Evolutionary conservation across 106 monocot species (phyloP).

Genomic region (Cymbidium sinense): DNA sequence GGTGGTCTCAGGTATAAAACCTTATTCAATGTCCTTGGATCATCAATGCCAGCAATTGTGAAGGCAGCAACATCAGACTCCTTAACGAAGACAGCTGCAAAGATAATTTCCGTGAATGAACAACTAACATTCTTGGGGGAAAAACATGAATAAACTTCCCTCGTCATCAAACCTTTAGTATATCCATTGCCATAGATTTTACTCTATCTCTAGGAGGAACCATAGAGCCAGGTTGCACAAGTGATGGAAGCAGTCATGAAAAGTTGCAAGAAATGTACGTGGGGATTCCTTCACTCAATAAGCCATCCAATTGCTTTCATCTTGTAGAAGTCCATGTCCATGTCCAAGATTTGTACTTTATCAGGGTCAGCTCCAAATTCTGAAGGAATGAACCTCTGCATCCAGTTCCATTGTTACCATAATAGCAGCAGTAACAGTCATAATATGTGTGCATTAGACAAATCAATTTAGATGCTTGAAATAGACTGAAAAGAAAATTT

Average conservation of each 20-base stretch:
- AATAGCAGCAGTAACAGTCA: neutral
- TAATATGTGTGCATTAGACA: neutral
- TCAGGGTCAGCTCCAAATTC: constrained; percentile 73
- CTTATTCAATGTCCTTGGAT: too few relatives aligned
- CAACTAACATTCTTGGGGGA: neutral
- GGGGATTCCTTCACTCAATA: constrained; percentile 59
- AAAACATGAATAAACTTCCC: neutral
- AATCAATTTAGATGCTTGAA: neutral
- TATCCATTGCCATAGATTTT: constrained; percentile 57
- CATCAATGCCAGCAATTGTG: too few relatives aligned
- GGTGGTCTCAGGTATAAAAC: too few relatives aligned
- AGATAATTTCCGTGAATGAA: neutral
- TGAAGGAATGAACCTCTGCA: constrained; percentile 73
- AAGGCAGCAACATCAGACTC: constrained; percentile 62
- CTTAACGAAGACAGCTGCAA: constrained; percentile 59
- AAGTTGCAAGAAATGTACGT: constrained; percentile 59
- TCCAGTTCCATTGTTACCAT: too few relatives aligned
- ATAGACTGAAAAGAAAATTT: too few relatives aligned
- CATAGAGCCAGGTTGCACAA: constrained; percentile 44
- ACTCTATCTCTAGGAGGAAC: constrained; percentile 53
- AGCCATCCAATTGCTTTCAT: constrained; percentile 39
- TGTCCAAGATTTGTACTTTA: constrained; percentile 39
- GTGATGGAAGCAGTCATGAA: constrained; percentile 50
- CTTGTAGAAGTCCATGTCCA: constrained; percentile 54
- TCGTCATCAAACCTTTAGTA: too few relatives aligned